These are phyloP conservation scores for Ogataea ganodermae DNA, from an alignment of 805 yeast genomes.

Conservation along the genomic window DNA sequence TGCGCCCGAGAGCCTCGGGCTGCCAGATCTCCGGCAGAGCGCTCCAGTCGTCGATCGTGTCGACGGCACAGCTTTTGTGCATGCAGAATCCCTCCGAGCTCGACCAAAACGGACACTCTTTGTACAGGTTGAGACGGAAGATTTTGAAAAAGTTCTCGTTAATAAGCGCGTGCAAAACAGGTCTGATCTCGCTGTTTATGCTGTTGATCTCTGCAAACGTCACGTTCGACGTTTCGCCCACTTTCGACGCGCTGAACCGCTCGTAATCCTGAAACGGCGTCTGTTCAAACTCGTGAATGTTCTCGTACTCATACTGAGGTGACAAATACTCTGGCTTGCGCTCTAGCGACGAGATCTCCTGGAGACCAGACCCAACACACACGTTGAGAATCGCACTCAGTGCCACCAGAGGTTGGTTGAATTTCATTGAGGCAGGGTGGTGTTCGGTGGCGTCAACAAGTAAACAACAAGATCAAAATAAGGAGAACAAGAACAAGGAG, in stretches of 20 bases:
- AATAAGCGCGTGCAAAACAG: conserved; percentile 58
- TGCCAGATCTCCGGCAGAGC: conserved; percentile 72
- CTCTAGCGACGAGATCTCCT: conserved; percentile 24
- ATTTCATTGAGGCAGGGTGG: too few relatives aligned
- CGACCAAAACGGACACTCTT: conserved; percentile 84
- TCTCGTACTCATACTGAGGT: conserved; percentile 29
- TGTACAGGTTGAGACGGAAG: conserved; percentile 81
- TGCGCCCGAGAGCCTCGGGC: conserved; percentile 66
- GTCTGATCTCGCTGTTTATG: conserved; percentile 54
- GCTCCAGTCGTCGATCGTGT: conserved; percentile 72
- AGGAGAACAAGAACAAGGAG: too few relatives aligned
- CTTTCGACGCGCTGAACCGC: conserved; percentile 23
- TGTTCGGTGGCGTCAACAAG: too few relatives aligned
- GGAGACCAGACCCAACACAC: conserved; percentile 14
- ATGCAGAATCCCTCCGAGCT: conserved; percentile 79
- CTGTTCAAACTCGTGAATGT: conserved; percentile 33
- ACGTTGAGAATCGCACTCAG: not conserved
- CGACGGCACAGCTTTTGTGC: conserved; percentile 87
- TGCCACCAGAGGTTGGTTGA: not conserved
- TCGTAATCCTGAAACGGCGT: conserved; percentile 34
- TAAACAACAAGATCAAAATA: not conserved
- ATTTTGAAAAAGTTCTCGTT: conserved; percentile 81
- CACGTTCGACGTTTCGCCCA: conserved; percentile 34
- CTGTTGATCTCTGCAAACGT: conserved; percentile 50
- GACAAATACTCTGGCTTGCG: conserved; percentile 26